These are phyloP conservation scores for Nematocida homosporus DNA, from an alignment of 371 early-diverging fungal species.

Conservation along the genomic window DNA sequence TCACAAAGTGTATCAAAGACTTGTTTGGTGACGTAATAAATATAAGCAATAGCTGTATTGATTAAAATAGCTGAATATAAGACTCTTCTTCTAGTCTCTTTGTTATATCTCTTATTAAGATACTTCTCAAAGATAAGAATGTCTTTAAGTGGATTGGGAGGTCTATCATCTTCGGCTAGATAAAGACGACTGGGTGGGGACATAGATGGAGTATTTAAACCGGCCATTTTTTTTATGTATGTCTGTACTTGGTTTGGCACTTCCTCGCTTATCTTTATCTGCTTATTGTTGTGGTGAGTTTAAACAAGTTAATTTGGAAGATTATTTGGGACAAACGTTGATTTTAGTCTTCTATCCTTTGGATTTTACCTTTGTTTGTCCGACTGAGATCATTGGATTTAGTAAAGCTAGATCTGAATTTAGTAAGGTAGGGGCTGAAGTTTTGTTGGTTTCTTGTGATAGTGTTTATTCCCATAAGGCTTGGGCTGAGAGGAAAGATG, in stretches of 20 bases:
- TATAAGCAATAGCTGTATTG: slow-evolving; percentile 2
- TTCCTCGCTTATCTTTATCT: neutral
- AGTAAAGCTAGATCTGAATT: slow-evolving; percentile 78
- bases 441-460: slow-evolving; percentile 78
- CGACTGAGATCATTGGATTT: slow-evolving; percentile 76
- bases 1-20: slow-evolving; percentile 28
- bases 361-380: slow-evolving; percentile 70
- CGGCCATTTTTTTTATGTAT: neutral
- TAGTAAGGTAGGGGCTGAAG: slow-evolving; percentile 71
- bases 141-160: slow-evolving; percentile 33
- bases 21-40: slow-evolving; percentile 14
- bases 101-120: slow-evolving; percentile 15
- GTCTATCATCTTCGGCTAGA: neutral
- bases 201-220: neutral
- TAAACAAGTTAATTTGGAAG: slow-evolving; percentile 43
- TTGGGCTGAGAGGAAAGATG: slow-evolving; percentile 76
- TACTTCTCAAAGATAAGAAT: slow-evolving; percentile 45
- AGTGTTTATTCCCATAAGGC: slow-evolving; percentile 72
- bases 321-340: slow-evolving; percentile 62
- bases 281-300: slow-evolving; percentile 54
- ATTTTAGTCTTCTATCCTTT: slow-evolving; percentile 79
- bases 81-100: slow-evolving; percentile 38
- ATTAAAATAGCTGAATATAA: slow-evolving; percentile 29
- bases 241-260: neutral
- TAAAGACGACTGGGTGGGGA: neutral